Evolutionary conservation across 2,329 filamentous ascomycete species (phyloP).

Genomic region (Colletotrichum cuscutae): DNA sequence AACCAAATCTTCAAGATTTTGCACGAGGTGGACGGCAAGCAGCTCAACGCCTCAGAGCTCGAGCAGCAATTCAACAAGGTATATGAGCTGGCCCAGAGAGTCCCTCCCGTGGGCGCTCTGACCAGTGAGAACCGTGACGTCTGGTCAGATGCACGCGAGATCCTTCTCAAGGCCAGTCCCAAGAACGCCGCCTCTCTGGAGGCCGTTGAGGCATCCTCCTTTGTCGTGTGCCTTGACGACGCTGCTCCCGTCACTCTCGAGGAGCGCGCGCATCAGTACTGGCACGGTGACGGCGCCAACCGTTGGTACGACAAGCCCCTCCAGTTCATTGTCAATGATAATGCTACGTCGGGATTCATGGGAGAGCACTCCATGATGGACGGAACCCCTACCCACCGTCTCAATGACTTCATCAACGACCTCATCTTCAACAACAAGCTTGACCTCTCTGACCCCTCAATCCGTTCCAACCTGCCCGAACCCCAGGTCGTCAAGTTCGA

Average conservation of each 20-base stretch:
- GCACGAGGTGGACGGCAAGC: slow-evolving; percentile 83
- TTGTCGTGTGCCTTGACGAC: slow-evolving; percentile 93
- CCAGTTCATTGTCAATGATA: slow-evolving; percentile 98
- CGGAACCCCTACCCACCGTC: slow-evolving; percentile 93
- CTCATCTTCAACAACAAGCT: slow-evolving; percentile 95
- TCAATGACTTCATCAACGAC: slow-evolving; percentile 94
- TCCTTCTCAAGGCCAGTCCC: slow-evolving; percentile 79
- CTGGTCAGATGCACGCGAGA: slow-evolving; percentile 85
- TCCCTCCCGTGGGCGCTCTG: slow-evolving; percentile 81
- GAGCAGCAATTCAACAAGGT: slow-evolving; percentile 89
- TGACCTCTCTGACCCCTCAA: slow-evolving; percentile 80
- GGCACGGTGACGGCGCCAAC: slow-evolving; percentile 96
- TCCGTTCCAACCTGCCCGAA: slow-evolving; percentile 87
- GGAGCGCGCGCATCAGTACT: slow-evolving; percentile 95
- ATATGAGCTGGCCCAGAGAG: slow-evolving; percentile 79
- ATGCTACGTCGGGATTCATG: slow-evolving; percentile 96
- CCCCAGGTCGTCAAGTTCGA: slow-evolving; percentile 83
- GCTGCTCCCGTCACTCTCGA: slow-evolving; percentile 91
- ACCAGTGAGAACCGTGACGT: slow-evolving; percentile 94
- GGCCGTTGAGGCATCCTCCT: slow-evolving; percentile 88
- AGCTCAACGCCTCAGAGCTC: slow-evolving; percentile 89
- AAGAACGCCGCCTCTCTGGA: slow-evolving; percentile 82
- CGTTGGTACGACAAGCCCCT: slow-evolving; percentile 98
- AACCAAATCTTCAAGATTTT: slow-evolving; percentile 97
- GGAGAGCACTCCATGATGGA: slow-evolving; percentile 99